Evolutionary conservation across 108 stramenopile species (phyloP).

Genomic region (Cyclotella distinguenda): DNA sequence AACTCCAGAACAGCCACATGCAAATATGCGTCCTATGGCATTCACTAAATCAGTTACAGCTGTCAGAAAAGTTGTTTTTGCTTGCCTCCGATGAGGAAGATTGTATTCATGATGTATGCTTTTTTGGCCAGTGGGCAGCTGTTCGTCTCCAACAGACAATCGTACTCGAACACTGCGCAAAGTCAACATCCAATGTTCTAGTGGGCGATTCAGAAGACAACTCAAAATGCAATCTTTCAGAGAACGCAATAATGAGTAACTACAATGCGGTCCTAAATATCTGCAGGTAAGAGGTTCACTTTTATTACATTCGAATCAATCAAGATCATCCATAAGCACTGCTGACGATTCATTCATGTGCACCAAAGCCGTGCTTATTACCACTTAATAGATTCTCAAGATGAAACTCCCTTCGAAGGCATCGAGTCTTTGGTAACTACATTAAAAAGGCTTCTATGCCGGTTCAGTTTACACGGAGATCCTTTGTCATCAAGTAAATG

Average conservation of each 20-base stretch:
- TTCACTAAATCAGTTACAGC: conserved; percentile 29
- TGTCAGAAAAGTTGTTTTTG: conserved; percentile 13
- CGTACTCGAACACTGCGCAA: conserved; percentile 17
- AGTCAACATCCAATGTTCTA: neutral
- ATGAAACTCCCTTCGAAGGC: conserved; percentile 9
- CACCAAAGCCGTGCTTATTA: conserved; percentile 33
- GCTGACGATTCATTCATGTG: too few relatives aligned
- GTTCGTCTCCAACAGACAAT: conserved; percentile 34
- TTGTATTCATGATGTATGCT: conserved; percentile 6
- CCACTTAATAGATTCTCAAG: conserved; percentile 5
- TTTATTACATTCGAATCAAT: neutral
- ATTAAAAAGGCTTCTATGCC: conserved; percentile 20
- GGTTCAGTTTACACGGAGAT: conserved; percentile 30
- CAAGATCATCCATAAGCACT: too few relatives aligned
- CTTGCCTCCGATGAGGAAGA: conserved; percentile 1
- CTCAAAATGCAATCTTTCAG: neutral
- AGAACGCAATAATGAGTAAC: conserved; percentile 5
- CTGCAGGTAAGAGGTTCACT: conserved; percentile 14
- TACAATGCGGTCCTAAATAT: conserved; percentile 17
- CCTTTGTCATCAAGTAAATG: conserved; percentile 18
- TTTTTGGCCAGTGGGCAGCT: conserved; percentile 42
- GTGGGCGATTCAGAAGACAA: neutral
- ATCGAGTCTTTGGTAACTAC: conserved; percentile 31
- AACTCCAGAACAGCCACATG: neutral
- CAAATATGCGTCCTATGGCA: conserved; percentile 9